These are phyloP conservation scores for Pichia sp. DNA, from an alignment of 1,139 yeast genomes.

Conservation along the genomic window DNA sequence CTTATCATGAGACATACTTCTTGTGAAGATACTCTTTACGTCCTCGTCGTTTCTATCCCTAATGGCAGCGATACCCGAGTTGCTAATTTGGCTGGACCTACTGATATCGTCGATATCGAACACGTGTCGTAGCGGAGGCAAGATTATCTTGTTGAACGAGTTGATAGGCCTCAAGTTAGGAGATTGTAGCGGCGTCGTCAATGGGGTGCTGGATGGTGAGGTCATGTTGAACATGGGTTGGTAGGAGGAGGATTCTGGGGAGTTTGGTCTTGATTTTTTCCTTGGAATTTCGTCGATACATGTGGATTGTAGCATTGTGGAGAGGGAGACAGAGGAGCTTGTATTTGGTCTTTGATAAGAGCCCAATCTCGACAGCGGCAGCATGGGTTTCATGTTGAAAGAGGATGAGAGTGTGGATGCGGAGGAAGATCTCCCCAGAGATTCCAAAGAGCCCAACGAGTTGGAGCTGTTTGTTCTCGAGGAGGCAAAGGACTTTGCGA, in stretches of 20 bases:
- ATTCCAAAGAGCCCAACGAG: conserved; percentile 30
- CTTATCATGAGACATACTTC: conserved; percentile 28
- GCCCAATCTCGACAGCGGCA: conserved; percentile 7
- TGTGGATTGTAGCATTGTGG: conserved; percentile 25
- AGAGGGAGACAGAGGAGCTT: conserved; percentile 26
- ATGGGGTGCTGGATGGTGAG: conserved; percentile 33
- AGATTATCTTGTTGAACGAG: conserved; percentile 3
- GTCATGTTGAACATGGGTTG: conserved; percentile 28
- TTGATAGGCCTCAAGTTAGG: conserved; percentile 30
- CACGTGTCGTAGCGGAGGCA: conserved; percentile 29
- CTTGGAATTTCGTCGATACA: conserved; percentile 12
- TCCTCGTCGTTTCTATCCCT: conserved; percentile 26
- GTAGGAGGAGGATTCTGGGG: conserved; percentile 45
- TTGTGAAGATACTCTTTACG: conserved; percentile 26
- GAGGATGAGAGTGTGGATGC: conserved; percentile 28
- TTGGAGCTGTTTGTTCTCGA: conserved; percentile 31
- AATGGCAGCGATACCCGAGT: background rate
- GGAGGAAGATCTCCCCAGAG: conserved; percentile 27
- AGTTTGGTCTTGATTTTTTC: conserved; percentile 71
- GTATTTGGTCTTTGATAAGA: conserved; percentile 3
- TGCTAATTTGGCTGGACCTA: conserved; percentile 5
- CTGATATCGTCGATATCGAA: conserved; percentile 12
- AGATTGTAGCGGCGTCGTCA: conserved; percentile 33
- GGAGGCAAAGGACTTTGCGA: conserved; percentile 25
- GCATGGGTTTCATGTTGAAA: conserved; percentile 4